Evolutionary conservation across 495 filamentous ascomycete species (phyloP).

Genomic region (Penicillium robsamsonii): DNA sequence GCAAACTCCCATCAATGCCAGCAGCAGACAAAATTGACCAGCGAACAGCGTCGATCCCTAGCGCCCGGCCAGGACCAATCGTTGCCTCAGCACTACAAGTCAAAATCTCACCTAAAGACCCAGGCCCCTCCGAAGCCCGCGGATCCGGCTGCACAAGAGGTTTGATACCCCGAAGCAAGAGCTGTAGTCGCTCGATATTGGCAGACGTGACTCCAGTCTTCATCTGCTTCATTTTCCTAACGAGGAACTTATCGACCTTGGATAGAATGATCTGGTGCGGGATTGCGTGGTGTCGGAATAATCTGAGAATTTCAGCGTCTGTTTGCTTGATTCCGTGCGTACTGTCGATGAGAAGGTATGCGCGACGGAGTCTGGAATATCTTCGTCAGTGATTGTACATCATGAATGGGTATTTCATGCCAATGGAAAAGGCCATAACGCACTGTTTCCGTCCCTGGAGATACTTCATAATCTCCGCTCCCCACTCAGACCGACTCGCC

Average conservation of each 20-base stretch:
- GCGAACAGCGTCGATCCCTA: constrained; percentile 48
- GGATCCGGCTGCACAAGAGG: constrained; percentile 34
- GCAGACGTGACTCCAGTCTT: constrained; percentile 31
- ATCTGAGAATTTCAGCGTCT: constrained; percentile 63
- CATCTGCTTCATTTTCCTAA: constrained; percentile 32
- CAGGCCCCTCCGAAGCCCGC: constrained; percentile 36
- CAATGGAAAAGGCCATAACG: constrained; percentile 19
- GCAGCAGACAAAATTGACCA: constrained; percentile 54
- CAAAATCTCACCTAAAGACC: constrained; percentile 51
- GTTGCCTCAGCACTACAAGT: constrained; percentile 42
- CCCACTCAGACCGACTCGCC: constrained; percentile 75
- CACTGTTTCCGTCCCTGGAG: constrained; percentile 65
- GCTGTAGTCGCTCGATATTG: constrained; percentile 31
- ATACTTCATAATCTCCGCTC: constrained; percentile 83
- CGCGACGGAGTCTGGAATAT: constrained; percentile 58
- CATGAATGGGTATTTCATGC: not conserved
- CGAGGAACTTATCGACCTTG: constrained; percentile 67
- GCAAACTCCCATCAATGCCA: constrained; percentile 44
- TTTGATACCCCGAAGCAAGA: constrained; percentile 26
- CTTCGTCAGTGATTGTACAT: not conserved
- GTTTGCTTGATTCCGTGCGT: constrained; percentile 73
- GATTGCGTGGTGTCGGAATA: constrained; percentile 61
- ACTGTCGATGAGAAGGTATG: constrained; percentile 80
- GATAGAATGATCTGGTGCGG: constrained; percentile 78
- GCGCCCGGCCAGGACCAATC: constrained; percentile 30